phyloP scores from a whole-genome alignment of 192 early-diverging fungal species.

The Dissophora ornata region DNA sequence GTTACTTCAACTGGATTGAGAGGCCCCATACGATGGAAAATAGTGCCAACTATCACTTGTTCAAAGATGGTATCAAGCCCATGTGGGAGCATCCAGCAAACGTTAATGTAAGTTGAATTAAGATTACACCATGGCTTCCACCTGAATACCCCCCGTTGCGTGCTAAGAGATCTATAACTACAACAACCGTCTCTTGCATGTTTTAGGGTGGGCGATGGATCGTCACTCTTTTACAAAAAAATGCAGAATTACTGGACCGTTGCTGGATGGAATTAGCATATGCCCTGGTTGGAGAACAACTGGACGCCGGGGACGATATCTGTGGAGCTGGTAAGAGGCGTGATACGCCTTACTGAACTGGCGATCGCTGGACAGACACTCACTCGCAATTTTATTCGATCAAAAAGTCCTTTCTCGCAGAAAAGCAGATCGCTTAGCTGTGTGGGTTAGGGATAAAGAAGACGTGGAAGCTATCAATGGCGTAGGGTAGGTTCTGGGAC shows the following conservation, averaged over 20 bases:
- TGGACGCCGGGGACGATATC: constrained; percentile 56
- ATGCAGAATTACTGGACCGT: constrained; percentile 50
- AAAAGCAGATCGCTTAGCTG: constrained; percentile 54
- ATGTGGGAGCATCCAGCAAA: constrained; percentile 62
- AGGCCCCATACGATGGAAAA: constrained; percentile 56
- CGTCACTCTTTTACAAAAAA: constrained; percentile 44
- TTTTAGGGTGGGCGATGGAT: constrained; percentile 59
- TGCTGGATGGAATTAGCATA: constrained; percentile 59
- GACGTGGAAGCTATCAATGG: constrained; percentile 57
- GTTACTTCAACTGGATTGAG: constrained; percentile 60
- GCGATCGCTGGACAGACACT: too few species aligned
- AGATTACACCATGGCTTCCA: too few species aligned
- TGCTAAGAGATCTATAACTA: too few species aligned
- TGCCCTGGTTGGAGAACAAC: constrained; percentile 56
- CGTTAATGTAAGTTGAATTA: constrained; percentile 51
- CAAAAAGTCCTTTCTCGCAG: constrained; percentile 53
- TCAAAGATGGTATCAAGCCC: constrained; percentile 59
- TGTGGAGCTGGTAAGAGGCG: constrained; percentile 56
- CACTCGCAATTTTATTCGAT: not conserved
- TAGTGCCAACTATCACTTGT: constrained; percentile 55
- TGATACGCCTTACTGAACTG: too few species aligned
- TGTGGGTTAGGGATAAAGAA: constrained; percentile 59
- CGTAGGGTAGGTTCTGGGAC: constrained; percentile 51
- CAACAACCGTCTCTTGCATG: too few species aligned
- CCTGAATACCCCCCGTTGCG: too few species aligned